Conservation (phyloP, 2,329 filamentous ascomycete genomes). For the Sporothrix luriei region DNA sequence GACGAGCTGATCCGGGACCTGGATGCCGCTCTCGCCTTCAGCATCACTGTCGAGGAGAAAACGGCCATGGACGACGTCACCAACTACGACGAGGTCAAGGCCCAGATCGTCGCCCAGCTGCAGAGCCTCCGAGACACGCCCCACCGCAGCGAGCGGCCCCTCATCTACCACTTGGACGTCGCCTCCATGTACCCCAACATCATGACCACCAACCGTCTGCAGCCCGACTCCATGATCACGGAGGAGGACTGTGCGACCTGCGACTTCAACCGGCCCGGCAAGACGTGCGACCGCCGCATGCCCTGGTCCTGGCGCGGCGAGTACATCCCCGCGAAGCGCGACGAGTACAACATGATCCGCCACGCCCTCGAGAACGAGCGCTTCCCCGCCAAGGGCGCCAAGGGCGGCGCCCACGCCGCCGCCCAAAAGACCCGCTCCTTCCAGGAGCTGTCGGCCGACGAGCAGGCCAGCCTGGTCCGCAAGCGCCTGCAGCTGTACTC, state of each 20-base stretch:
- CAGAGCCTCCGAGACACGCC: conserved; percentile 76
- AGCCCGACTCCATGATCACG: conserved; percentile 98
- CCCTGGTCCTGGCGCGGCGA: conserved; percentile 99
- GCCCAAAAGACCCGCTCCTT: conserved; percentile 66
- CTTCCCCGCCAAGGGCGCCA: conserved; percentile 79
- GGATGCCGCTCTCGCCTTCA: conserved; percentile 86
- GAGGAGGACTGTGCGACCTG: conserved; percentile 96
- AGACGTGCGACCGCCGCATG: conserved; percentile 91
- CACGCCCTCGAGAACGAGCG: conserved; percentile 87
- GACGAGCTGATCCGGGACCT: conserved; percentile 86
- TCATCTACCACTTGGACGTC: conserved; percentile 98
- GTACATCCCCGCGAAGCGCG: conserved; percentile 90
- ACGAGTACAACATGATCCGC: conserved; percentile 99
- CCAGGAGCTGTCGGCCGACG: conserved; percentile 76
- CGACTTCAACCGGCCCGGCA: conserved; percentile 96
- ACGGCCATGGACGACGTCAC: conserved; percentile 76
- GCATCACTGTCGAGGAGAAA: conserved; percentile 80
- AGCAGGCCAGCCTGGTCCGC: conserved; percentile 77
- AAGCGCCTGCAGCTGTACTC: conserved; percentile 91
- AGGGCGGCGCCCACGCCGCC: too few species aligned
- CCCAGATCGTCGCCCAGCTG: conserved; percentile 74
- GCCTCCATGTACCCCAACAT: conserved; percentile 99
- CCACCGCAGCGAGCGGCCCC: conserved; percentile 78
- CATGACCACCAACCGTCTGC: conserved; percentile 97
- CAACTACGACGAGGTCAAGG: conserved; percentile 83